These are phyloP conservation scores for Gymnopilus junonius DNA, from an alignment of 768 basidiomycete species.

Conservation along the genomic window DNA sequence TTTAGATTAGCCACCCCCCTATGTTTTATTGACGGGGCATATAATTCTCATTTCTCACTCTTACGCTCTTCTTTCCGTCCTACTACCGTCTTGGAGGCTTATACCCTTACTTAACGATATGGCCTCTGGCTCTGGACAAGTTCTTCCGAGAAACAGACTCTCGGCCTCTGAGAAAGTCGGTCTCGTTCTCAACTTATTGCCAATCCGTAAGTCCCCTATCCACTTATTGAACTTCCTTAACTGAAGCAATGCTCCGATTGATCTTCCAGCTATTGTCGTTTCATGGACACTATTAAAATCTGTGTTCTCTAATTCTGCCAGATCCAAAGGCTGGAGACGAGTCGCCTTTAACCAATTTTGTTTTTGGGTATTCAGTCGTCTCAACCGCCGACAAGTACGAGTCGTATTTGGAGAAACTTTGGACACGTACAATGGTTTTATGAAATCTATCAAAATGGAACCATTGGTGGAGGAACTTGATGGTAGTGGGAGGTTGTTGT, in stretches of 20 bases:
- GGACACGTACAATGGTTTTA: constrained; percentile 21
- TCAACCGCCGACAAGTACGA: constrained; percentile 20
- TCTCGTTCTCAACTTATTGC: constrained; percentile 6
- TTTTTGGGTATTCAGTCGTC: neutral
- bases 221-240: neutral
- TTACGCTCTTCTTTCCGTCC: neutral
- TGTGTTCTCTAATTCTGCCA: constrained; percentile 8
- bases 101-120: neutral
- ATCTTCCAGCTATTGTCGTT: constrained; percentile 13
- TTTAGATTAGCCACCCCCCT: too few species aligned
- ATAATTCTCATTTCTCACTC: neutral
- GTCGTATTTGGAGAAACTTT: constrained; percentile 20
- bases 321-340: constrained; percentile 15
- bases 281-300: constrained; percentile 14
- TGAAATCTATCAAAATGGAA: constrained; percentile 18
- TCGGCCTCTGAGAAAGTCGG: constrained; percentile 7
- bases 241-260: too few species aligned
- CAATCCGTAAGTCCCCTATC: constrained; percentile 3
- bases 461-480: constrained; percentile 13
- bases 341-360: neutral
- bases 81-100: neutral
- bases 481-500: constrained; percentile 27
- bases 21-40: neutral
- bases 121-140: neutral
- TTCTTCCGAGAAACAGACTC: constrained; percentile 15